Evolutionary conservation across 768 basidiomycete species (phyloP), one percentile per base, ranked within the genome.

Genomic region (Termitomyces sp.): DNA sequence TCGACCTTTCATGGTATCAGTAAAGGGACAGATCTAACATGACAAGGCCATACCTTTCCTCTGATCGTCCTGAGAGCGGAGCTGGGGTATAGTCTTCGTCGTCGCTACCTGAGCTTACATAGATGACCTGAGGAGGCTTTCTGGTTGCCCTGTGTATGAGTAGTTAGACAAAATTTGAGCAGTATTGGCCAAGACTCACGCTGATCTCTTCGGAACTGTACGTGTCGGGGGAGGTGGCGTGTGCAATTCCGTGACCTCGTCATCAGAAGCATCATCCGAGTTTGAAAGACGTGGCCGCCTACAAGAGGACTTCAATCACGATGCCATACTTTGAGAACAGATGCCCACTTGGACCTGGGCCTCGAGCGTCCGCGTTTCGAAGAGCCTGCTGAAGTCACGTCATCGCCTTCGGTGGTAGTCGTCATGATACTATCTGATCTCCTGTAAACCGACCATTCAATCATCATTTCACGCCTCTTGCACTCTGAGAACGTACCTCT

Each of bases 391-490:
- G 78, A 75, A 13, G 61, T 53, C 20, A 73, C 71, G 11, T 75
- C 76, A 36, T 75, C 74, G 11, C 51, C 70, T 36, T 77, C 76
- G 6, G 76, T 81, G 28, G 74, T 79, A 32, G 66, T 75, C 32
- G 80, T 88, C 13, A 75, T 68, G 44, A 86, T 74, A 57, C 88
- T 90, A 57, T 78, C 78, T 1, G 89, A 89, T 49, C 88, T 79
- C 63, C 87, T 89, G 64, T 46, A 22, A 42, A 50, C 51, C 4
- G 11, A 33, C 35, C n/a, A 38, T 60, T 38, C 28, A 62, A 61
- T 42, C 38, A 35, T 4, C 45, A 35, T 42, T 18, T 36, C 42
- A 46, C 39, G 8, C 0, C 9, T 38, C 28, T 56, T 40, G 12
- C 55, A 35, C 38, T 24, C 3, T 44, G 18, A 32, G 8, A 35